Percentiles rank a stretch among this genome's conserved stretches.
Conservation (phyloP, 768 basidiomycete genomes). For the Tubosaeta sp. region DNA sequence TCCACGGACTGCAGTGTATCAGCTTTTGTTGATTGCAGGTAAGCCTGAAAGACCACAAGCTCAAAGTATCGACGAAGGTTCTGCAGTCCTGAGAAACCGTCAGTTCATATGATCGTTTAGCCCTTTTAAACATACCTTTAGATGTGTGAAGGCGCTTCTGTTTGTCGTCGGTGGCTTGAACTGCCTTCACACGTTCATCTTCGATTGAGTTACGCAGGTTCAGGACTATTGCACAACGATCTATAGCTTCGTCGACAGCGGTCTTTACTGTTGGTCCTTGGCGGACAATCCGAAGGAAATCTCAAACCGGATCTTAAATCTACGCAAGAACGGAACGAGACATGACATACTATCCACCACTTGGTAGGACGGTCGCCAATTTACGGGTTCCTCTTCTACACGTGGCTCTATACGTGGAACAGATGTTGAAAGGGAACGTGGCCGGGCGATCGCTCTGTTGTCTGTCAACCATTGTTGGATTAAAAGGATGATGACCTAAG, state of each 20-base stretch:
- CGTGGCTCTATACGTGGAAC: slow-evolving; percentile 27
- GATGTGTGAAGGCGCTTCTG: slow-evolving; percentile 64
- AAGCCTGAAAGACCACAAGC: slow-evolving; percentile 86
- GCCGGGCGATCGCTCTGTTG: slow-evolving; percentile 28
- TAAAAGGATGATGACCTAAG: slow-evolving; percentile 72
- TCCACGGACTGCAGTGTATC: slow-evolving; percentile 76
- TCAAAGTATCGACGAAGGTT: slow-evolving; percentile 83
- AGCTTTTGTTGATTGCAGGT: slow-evolving; percentile 74
- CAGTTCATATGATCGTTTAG: background rate
- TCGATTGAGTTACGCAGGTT: slow-evolving; percentile 91
- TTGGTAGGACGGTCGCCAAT: slow-evolving; percentile 66
- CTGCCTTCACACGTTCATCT: slow-evolving; percentile 69
- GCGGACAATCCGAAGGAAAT: slow-evolving; percentile 79
- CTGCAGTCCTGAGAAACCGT: slow-evolving; percentile 52
- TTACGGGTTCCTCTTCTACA: slow-evolving; percentile 27
- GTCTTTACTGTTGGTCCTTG: slow-evolving; percentile 84
- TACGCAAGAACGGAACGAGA: background rate
- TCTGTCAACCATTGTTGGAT: slow-evolving; percentile 78
- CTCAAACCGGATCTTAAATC: slow-evolving; percentile 35
- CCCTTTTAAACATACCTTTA: slow-evolving; percentile 47
- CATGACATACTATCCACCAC: slow-evolving; percentile 78
- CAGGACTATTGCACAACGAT: slow-evolving; percentile 76
- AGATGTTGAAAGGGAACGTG: slow-evolving; percentile 43
- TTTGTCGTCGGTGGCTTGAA: slow-evolving; percentile 69
- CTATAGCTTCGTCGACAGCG: slow-evolving; percentile 83